Percentiles rank a stretch among this genome's conserved stretches.
Evolutionary conservation across 176 grass and related monocot genomes (phyloP).

Genomic region (Oryza nivara): DNA sequence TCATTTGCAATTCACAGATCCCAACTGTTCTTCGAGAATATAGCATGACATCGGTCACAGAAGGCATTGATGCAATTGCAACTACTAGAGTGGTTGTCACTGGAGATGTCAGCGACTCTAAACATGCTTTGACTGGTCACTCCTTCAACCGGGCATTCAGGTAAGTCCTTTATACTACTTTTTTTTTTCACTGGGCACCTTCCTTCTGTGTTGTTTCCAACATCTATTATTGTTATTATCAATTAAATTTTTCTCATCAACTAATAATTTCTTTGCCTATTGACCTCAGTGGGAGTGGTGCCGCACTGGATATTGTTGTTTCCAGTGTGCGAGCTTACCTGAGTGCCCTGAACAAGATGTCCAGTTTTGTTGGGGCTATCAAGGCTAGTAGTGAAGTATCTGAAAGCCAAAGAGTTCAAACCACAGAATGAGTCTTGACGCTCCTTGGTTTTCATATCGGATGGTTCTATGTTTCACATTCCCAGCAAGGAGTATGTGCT

Average conservation of each 20-base stretch:
- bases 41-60: conserved; percentile 78
- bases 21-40: conserved; percentile 84
- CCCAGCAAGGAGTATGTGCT: background rate
- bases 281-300: conserved; percentile 77
- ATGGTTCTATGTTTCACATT: background rate
- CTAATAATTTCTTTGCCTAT: background rate
- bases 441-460: background rate
- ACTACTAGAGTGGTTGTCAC: conserved; percentile 75
- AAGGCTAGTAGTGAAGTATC: conserved; percentile 54
- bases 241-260: background rate
- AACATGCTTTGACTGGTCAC: conserved; percentile 50
- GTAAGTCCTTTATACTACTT: conserved; percentile 26
- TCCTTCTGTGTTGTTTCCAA: background rate
- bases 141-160: conserved; percentile 69
- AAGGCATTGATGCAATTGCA: conserved; percentile 96
- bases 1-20: conserved; percentile 50
- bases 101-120: conserved; percentile 46
- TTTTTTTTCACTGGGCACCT: background rate
- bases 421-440: conserved; percentile 26
- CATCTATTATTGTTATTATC: background rate
- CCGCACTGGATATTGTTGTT: conserved; percentile 76
- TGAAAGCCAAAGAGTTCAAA: conserved; percentile 27
- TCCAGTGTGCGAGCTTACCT: conserved; percentile 88
- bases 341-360: conserved; percentile 88
- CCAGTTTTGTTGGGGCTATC: conserved; percentile 61